Percentiles rank a stretch among this genome's conserved stretches.
Conservation (phyloP, 2,329 filamentous ascomycete species). For the Aspergillus ochraceus region DNA sequence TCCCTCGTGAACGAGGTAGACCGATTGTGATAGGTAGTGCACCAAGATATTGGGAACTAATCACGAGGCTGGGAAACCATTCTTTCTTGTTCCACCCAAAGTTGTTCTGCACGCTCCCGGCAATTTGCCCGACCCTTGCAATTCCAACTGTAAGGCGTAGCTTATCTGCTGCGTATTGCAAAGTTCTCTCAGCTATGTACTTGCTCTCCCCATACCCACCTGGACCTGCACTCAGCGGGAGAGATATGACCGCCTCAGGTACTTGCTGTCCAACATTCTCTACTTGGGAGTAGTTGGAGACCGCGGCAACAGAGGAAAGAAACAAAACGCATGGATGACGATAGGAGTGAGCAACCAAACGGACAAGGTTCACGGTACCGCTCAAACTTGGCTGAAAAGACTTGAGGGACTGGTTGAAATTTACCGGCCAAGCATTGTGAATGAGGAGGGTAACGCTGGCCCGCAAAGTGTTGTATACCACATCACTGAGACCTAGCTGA, state of each 20-base stretch:
- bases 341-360: not conserved
- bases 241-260: not conserved
- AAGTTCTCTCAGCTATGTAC: constrained; percentile 26
- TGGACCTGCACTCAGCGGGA: not conserved
- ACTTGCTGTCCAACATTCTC: not conserved
- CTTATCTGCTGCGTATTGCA: constrained; percentile 20
- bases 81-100: constrained; percentile 11
- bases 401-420: not conserved
- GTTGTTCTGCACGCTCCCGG: constrained; percentile 13
- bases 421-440: constrained; percentile 1
- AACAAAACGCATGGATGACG: not conserved
- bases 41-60: constrained; percentile 6
- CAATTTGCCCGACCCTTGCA: constrained; percentile 30
- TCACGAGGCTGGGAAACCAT: constrained; percentile 15
- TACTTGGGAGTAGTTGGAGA: not conserved
- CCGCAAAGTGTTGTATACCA: not conserved
- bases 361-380: not conserved
- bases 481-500: not conserved
- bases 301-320: not conserved
- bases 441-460: not conserved
- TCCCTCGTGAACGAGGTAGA: not conserved
- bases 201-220: constrained; percentile 30
- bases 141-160: constrained; percentile 3
- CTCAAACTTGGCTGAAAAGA: not conserved
- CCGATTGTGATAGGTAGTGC: constrained; percentile 9